Base-by-base conservation (phyloP, 2,329 filamentous ascomycete genomes). In the Aureobasidium sp. region DNA sequence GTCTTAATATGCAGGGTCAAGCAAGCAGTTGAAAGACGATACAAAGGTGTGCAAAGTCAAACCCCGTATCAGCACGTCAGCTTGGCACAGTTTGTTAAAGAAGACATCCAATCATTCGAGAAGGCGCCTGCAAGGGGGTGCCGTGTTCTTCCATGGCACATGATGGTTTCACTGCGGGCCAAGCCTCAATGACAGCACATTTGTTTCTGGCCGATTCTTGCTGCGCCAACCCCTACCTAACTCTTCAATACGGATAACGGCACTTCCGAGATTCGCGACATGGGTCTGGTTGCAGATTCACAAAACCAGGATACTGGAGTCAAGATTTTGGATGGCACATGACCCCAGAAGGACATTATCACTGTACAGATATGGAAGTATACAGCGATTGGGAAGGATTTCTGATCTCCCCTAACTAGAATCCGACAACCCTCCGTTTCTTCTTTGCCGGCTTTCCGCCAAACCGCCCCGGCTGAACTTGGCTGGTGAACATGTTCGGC, bases 341-440 rank as follows among this genome's bases (percentile, higher is more conserved):
- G 53, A 57, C 40, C 27, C 11, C 15, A 8, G 29, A 46, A 29
- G 5, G 11, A 15, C n/a, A 43, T 33, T 42, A 7, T 25, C 13
- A 10, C n/a, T 33, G 15, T 55, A 45, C 40, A 37, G 8, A 57
- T 45, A 17, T n/a, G 53, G 53, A 46, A 57, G 29, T 57, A 57
- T 57, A 46, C 27, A 35, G 40, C 53, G 53, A 57, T 13, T n/a
- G 21, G 33, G 31, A 35, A 57, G 33, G 31, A 21, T 43, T 43
- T 13, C 27, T 37, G 38, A 42, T 55, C 35, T 21, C 15, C 15
- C 3, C 13, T n/a, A n/a, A n/a, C 69, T 63, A 72, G 55, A 73
- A 73, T 11, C 71, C 71, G 45, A 71, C 71, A 42, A 71, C 74
- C 63, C 73, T 71, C 66, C 75, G 77, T 70, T 76, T 77, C 68